Percentiles rank a stretch among this genome's conserved stretches.
These are phyloP conservation scores for Neurospora sp. DNA, from an alignment of 495 filamentous ascomycete species.

Conservation along the genomic window DNA sequence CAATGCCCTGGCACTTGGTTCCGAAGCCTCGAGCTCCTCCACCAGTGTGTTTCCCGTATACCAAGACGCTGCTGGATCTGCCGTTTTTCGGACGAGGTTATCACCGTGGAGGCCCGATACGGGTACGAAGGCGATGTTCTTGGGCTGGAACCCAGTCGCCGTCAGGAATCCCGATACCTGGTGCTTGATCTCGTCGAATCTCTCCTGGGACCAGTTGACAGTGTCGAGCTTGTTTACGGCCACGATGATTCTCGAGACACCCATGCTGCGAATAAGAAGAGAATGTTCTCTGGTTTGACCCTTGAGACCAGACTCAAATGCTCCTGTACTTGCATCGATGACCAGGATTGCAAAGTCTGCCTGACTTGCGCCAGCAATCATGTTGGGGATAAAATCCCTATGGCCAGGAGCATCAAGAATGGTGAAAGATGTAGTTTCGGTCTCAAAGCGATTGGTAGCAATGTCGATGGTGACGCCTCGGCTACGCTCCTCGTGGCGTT, in stretches of 20 bases:
- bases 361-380: slow-evolving; percentile 94
- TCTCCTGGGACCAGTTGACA: slow-evolving; percentile 64
- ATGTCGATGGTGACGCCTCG: slow-evolving; percentile 97
- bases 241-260: slow-evolving; percentile 75
- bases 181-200: slow-evolving; percentile 76
- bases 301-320: slow-evolving; percentile 85
- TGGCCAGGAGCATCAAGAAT: slow-evolving; percentile 95
- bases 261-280: slow-evolving; percentile 82
- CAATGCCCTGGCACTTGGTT: slow-evolving; percentile 58
- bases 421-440: slow-evolving; percentile 73
- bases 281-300: slow-evolving; percentile 95
- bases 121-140: slow-evolving; percentile 76
- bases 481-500: slow-evolving; percentile 73
- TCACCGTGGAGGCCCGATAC: slow-evolving; percentile 82
- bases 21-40: slow-evolving; percentile 70
- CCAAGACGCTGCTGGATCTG: slow-evolving; percentile 55
- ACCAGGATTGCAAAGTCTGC: slow-evolving; percentile 95
- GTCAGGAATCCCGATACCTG: slow-evolving; percentile 77
- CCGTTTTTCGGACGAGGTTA: slow-evolving; percentile 59
- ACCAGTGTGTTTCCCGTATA: slow-evolving; percentile 71
- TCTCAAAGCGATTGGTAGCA: slow-evolving; percentile 88
- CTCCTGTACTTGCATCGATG: slow-evolving; percentile 77
- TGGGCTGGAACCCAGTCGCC: slow-evolving; percentile 65
- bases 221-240: slow-evolving; percentile 93
- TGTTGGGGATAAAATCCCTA: slow-evolving; percentile 92